These are phyloP conservation scores for Coniochaeta sp. DNA, from an alignment of 2,329 filamentous ascomycete species.

Conservation along the genomic window DNA sequence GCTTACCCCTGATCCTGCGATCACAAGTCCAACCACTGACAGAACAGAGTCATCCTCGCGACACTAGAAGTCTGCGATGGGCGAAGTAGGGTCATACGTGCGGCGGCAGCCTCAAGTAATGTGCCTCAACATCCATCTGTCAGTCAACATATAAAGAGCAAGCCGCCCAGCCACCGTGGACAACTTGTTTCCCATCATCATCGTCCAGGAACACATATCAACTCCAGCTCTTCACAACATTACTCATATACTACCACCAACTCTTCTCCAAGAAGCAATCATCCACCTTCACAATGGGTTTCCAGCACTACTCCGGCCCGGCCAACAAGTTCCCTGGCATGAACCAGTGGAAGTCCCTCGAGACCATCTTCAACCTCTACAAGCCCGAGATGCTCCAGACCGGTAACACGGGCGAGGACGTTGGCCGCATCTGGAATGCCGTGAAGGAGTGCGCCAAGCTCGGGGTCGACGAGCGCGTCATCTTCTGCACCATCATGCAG, in stretches of 20 bases:
- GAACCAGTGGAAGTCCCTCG: constrained; percentile 24
- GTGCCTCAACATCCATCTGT: too few species aligned
- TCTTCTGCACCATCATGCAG: constrained; percentile 34
- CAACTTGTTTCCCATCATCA: neutral
- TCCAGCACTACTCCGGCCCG: constrained; percentile 6
- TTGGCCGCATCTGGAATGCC: constrained; percentile 25
- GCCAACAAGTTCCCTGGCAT: constrained; percentile 21
- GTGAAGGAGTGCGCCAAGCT: constrained; percentile 21
- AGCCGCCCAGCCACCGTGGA: too few species aligned
- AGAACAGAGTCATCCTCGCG: neutral
- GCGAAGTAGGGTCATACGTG: too few species aligned
- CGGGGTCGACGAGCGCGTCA: constrained; percentile 27
- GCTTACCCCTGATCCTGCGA: neutral
- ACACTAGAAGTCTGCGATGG: neutral
- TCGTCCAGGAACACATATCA: neutral
- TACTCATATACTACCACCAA: too few species aligned
- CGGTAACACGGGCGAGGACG: constrained; percentile 23
- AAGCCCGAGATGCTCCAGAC: constrained; percentile 21
- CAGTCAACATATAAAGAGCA: too few species aligned
- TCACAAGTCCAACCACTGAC: neutral
- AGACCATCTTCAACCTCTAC: constrained; percentile 27
- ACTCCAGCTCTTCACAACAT: neutral
- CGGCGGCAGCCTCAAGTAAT: too few species aligned
- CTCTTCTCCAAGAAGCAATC: too few species aligned
- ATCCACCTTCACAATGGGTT: constrained; percentile 6